Base-by-base conservation (phyloP, 805 yeast species). In the Hanseniaspora lindneri region DNA sequence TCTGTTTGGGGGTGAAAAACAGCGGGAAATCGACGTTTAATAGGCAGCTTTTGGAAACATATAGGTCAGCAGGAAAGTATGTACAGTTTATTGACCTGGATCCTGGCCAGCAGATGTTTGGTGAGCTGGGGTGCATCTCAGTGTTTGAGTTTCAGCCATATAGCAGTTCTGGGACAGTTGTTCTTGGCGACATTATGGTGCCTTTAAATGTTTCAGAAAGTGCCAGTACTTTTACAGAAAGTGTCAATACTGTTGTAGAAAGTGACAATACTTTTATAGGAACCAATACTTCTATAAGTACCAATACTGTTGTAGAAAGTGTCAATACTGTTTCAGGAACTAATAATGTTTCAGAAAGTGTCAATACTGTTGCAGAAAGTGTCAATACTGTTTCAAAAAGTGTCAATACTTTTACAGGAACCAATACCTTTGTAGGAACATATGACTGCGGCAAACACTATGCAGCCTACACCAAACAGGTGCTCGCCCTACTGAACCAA, bases 31-130 rank as follows among this genome's bases (percentile, higher is more conserved):
- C 95, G 1, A 80, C 94, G 0, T 69, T 83, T 40, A 61, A 77
- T 11, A 73, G 76, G 53, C 52, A 75, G 2, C 59, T 85, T 5
- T 49, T 75, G 4, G 82, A 83, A 55, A 34, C 14, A 6, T 39
- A 32, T n/a, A 11, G 28, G 9, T 34, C 51, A 28, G 40, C 44
- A 3, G 28, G 41, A 14, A 34, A 46, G 8, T 52, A 52, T 23
- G 40, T 35, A 10, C 54, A 56, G 3, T 55, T 56, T 33, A 54
- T 88, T 35, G 96, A 88, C 56, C 59, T 85, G 1, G 97, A 88
- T 59, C 95, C 96, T 0, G 95, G 94, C 0, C 95, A 87, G 59
- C 77, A 94, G 0, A 94, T 83, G 56, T 77, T 72, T 53, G 77
- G 87, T 0, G 67, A 68, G 8, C 92, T 95, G 0, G 87, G 81